These are phyloP conservation scores for Immersiella caudata DNA, from an alignment of 495 filamentous ascomycete genomes.

Conservation along the genomic window DNA sequence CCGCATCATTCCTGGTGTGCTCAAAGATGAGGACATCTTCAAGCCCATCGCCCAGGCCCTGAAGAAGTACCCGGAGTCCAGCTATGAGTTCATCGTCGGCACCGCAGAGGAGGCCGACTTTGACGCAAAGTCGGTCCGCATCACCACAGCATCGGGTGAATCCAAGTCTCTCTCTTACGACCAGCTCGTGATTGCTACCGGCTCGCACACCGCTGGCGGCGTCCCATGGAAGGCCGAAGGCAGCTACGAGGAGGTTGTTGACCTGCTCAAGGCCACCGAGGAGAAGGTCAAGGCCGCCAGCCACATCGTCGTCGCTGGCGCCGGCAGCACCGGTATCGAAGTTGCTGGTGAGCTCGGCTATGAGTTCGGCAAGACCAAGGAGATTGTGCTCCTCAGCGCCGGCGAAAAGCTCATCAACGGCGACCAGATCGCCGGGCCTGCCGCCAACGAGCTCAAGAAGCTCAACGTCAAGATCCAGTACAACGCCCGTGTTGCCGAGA, in stretches of 20 bases:
- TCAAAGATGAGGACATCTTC: slow-evolving; percentile 52
- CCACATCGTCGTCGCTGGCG: slow-evolving; percentile 51
- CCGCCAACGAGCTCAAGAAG: slow-evolving; percentile 49
- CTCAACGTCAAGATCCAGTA: slow-evolving; percentile 54
- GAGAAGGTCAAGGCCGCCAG: slow-evolving; percentile 37
- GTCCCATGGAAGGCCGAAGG: slow-evolving; percentile 50
- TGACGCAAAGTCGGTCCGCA: slow-evolving; percentile 61
- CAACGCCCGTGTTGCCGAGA: slow-evolving; percentile 39
- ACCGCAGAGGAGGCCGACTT: slow-evolving; percentile 42
- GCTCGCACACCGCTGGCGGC: slow-evolving; percentile 68
- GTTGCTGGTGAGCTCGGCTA: slow-evolving; percentile 47
- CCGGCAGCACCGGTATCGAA: slow-evolving; percentile 49
- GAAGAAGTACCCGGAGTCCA: slow-evolving; percentile 41
- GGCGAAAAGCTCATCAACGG: slow-evolving; percentile 45
- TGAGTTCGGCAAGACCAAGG: slow-evolving; percentile 50
- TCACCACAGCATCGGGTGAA: slow-evolving; percentile 29
- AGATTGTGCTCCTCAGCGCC: slow-evolving; percentile 54
- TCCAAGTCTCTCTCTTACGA: slow-evolving; percentile 61
- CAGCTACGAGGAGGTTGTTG: slow-evolving; percentile 41
- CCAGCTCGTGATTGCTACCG: slow-evolving; percentile 86
- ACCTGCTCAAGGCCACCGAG: slow-evolving; percentile 33
- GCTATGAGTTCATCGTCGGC: slow-evolving; percentile 49
- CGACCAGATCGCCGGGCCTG: slow-evolving; percentile 37
- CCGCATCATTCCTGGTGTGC: slow-evolving; percentile 52
- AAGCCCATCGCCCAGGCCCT: slow-evolving; percentile 46